Conservation (phyloP, 768 basidiomycete species). For the Chiua virens region DNA sequence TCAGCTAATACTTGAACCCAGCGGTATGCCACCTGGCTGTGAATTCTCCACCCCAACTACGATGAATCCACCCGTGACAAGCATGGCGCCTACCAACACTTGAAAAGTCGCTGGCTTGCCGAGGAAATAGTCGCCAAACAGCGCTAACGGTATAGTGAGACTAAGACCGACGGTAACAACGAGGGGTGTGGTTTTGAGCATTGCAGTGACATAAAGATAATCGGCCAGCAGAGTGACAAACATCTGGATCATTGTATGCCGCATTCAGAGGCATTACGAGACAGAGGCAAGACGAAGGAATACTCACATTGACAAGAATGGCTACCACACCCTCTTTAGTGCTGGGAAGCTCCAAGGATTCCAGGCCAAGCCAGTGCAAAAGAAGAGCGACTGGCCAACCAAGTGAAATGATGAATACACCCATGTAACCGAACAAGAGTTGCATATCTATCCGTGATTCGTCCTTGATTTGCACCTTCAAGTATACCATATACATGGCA, state of each 20-base stretch:
- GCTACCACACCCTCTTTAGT: constrained; percentile 48
- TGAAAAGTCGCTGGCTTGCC: constrained; percentile 54
- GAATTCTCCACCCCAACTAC: constrained; percentile 61
- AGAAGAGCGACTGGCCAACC: constrained; percentile 78
- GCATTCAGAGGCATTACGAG: neutral
- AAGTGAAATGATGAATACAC: constrained; percentile 75
- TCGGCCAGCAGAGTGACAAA: constrained; percentile 80
- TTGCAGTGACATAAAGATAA: constrained; percentile 83
- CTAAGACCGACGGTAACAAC: constrained; percentile 94
- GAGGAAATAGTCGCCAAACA: constrained; percentile 75
- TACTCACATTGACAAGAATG: constrained; percentile 55
- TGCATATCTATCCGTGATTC: constrained; percentile 92
- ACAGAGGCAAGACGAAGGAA: neutral
- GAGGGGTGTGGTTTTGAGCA: constrained; percentile 95
- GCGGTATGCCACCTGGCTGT: constrained; percentile 26
- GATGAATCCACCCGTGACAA: constrained; percentile 78
- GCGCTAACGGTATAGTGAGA: constrained; percentile 90
- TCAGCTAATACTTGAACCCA: neutral
- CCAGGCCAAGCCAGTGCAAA: constrained; percentile 70
- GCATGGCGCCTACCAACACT: constrained; percentile 71
- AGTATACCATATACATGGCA: constrained; percentile 81
- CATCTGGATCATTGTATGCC: constrained; percentile 51
- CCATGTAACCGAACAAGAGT: constrained; percentile 92
- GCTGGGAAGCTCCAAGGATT: constrained; percentile 71
- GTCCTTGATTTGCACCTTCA: constrained; percentile 82